Evolutionary conservation across 345 rosid species (phyloP), one percentile per base, ranked within the genome.

Genomic region (Brassica carinata): DNA sequence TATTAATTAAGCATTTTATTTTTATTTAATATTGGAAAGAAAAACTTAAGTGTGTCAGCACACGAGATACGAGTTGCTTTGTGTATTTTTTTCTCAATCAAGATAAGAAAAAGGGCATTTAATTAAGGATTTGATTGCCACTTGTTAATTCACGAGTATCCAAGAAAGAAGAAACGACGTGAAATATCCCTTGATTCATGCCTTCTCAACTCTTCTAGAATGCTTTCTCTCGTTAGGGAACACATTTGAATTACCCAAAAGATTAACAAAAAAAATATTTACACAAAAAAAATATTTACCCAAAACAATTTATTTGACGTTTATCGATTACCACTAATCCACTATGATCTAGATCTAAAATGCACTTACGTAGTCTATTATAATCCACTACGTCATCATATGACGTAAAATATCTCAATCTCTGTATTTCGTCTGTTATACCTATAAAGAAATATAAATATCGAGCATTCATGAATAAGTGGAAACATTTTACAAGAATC

Each of bases 1-100:
- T 64, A 75, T 75, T 75, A 75, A 38, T 55, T 70, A 75, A 75
- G 15, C 18, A 19, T 45, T 74, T 74, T 62, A 30, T 33, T 69
- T 80, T 80, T 34, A 51, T 70, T 74, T 30, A 71, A 18, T 63
- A 75, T 53, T 34, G 15, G 5, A 2, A 69, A 58, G 13, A 10
- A 68, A 71, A 76, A 76, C 84, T 65, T 3, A 64, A 65, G 77
- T 81, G 84, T 77, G 80, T 76, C 81, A 76, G 72, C 69, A 81
- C 62, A 76, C 31, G 69, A 38, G 70, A 81, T 76, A 71, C 73
- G 69, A 81, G 43, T 69, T 55, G 66, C 77, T 57, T 74, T 59
- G 10, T 48, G 65, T 69, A 36, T 67, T 7, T 30, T 33, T 57
- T 48, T 13, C 2, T 6, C 18, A 19, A 40, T 64, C 45, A 55